phyloP scores from a whole-genome alignment of 2,329 filamentous ascomycete species.

The Stylonectria norvegica region DNA sequence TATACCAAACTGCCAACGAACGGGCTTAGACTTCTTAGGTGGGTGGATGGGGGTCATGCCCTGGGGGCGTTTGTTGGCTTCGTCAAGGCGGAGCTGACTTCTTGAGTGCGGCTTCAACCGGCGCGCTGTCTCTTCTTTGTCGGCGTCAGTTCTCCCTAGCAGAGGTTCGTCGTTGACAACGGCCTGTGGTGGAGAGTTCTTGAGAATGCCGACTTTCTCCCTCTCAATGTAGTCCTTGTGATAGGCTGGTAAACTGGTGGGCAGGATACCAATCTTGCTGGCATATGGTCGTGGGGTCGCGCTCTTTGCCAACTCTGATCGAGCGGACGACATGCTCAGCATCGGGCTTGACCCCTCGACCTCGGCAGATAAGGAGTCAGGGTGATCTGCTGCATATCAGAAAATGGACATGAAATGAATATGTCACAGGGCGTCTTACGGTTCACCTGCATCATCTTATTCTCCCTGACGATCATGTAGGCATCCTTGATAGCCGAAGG shows the following conservation, averaged over 20 bases:
- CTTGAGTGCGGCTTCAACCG: constrained; percentile 83
- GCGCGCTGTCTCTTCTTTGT: constrained; percentile 77
- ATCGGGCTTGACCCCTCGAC: constrained; percentile 46
- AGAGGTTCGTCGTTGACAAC: constrained; percentile 46
- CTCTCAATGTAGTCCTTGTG: constrained; percentile 88
- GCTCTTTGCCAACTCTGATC: constrained; percentile 51
- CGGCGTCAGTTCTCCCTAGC: constrained; percentile 59
- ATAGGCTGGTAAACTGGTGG: constrained; percentile 85
- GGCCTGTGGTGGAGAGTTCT: constrained; percentile 40
- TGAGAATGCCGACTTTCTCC: constrained; percentile 51
- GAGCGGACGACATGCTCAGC: constrained; percentile 52
- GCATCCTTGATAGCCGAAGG: constrained; percentile 98
- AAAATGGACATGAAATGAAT: constrained; percentile 25
- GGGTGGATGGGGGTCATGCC: constrained; percentile 61
- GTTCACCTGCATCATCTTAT: constrained; percentile 93
- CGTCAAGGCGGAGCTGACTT: constrained; percentile 66
- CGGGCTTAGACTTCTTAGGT: constrained; percentile 70
- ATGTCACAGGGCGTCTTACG: constrained; percentile 58
- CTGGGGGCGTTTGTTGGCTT: constrained; percentile 55
- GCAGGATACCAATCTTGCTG: constrained; percentile 87
- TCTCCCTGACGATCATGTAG: constrained; percentile 96
- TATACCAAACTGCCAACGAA: constrained; percentile 98
- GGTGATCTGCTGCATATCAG: constrained; percentile 32
- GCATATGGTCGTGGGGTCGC: constrained; percentile 56
- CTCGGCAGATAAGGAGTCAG: constrained; percentile 34